Percentiles rank a stretch among this genome's conserved stretches.
Conservation (phyloP, 441 rosid genomes). For the Cnidoscolus chayamansa region DNA sequence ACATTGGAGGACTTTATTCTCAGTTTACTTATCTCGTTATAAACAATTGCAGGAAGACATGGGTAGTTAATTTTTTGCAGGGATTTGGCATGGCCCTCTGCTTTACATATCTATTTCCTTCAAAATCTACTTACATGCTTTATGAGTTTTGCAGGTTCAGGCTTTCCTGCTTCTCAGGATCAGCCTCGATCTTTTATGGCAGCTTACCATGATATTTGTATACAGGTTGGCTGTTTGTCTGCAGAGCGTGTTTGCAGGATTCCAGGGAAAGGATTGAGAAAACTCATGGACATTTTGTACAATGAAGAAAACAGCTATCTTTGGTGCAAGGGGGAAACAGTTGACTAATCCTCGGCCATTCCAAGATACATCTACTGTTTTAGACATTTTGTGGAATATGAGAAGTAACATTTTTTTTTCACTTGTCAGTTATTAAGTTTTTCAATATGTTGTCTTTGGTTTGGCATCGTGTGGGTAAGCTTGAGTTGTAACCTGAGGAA, state of each 20-base stretch:
- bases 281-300: neutral
- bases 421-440: neutral
- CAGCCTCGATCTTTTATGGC: constrained; percentile 33
- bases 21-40: constrained; percentile 9
- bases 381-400: neutral
- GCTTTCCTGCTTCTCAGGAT: constrained; percentile 41
- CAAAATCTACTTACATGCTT: constrained; percentile 26
- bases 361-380: neutral
- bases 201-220: constrained; percentile 42
- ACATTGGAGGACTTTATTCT: constrained; percentile 21
- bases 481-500: neutral
- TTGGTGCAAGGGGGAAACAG: neutral
- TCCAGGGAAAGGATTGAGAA: constrained; percentile 7
- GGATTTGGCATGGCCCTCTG: constrained; percentile 4
- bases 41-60: constrained; percentile 21
- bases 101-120: constrained; percentile 1
- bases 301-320: neutral
- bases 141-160: constrained; percentile 44
- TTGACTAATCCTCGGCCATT: neutral
- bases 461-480: neutral
- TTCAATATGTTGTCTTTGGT: neutral
- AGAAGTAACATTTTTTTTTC: neutral
- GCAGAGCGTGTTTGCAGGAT: constrained; percentile 33
- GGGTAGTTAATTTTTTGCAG: constrained; percentile 20
- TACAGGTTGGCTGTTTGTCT: constrained; percentile 41